These are phyloP conservation scores for Davidsoniella australis DNA, from an alignment of 2,329 filamentous ascomycete genomes.

Conservation along the genomic window DNA sequence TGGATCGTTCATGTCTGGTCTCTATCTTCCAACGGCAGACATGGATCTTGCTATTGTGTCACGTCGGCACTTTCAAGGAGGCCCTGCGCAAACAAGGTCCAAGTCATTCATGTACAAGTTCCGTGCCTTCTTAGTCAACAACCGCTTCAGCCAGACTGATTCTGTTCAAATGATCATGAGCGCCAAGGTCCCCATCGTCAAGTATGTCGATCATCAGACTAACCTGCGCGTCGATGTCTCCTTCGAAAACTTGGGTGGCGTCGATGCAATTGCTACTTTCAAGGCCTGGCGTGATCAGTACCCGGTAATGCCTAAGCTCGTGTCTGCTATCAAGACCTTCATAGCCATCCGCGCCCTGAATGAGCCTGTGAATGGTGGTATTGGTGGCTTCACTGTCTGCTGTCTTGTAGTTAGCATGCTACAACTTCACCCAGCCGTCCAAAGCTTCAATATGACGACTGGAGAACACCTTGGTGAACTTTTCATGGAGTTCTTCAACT, in stretches of 20 bases:
- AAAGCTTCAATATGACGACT: slow-evolving; percentile 39
- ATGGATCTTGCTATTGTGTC: slow-evolving; percentile 82
- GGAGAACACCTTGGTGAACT: slow-evolving; percentile 61
- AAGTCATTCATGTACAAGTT: slow-evolving; percentile 46
- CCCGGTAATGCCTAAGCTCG: slow-evolving; percentile 71
- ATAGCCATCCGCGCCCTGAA: slow-evolving; percentile 78
- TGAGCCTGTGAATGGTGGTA: slow-evolving; percentile 76
- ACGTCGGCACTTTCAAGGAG: slow-evolving; percentile 35
- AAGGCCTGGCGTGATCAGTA: slow-evolving; percentile 60
- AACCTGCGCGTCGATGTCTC: slow-evolving; percentile 80
- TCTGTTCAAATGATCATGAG: slow-evolving; percentile 51
- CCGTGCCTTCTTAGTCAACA: slow-evolving; percentile 36
- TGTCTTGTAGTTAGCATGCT: slow-evolving; percentile 84
- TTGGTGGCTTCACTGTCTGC: slow-evolving; percentile 87
- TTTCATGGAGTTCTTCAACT: slow-evolving; percentile 72
- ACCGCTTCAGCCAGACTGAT: slow-evolving; percentile 38
- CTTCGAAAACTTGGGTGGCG: slow-evolving; percentile 77
- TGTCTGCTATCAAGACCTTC: slow-evolving; percentile 83
- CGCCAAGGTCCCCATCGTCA: slow-evolving; percentile 82
- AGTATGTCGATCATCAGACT: slow-evolving; percentile 66
- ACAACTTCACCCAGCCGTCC: slow-evolving; percentile 57
- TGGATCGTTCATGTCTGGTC: slow-evolving; percentile 81
- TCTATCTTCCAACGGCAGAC: slow-evolving; percentile 58
- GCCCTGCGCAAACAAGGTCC: slow-evolving; percentile 29
- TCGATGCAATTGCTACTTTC: slow-evolving; percentile 68